Conservation (phyloP, 2,329 filamentous ascomycete species). For the Arthrobotrys pseudoclavata region DNA sequence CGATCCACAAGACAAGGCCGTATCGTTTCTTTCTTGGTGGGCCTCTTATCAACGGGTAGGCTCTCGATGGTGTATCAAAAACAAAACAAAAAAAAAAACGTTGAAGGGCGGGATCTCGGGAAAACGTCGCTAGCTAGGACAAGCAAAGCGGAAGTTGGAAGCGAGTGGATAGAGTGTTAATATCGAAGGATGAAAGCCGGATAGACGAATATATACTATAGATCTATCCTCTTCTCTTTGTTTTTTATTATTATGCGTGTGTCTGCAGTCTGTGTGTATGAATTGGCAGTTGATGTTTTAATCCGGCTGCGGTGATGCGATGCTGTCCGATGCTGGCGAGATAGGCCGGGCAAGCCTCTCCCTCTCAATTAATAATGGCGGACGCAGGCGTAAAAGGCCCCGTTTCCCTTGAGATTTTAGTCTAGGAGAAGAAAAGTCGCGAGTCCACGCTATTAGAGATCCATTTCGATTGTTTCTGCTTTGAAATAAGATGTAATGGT, state of each 20-base stretch:
- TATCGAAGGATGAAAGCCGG: conserved; percentile 1
- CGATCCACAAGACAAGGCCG: conserved; percentile 32
- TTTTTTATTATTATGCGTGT: conserved; percentile 9
- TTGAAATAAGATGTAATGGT: conserved; percentile 1
- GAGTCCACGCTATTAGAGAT: conserved; percentile 31
- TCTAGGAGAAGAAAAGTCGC: conserved; percentile 30
- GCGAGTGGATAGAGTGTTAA: conserved; percentile 47
- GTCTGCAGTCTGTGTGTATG: background rate
- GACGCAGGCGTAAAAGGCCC: conserved; percentile 26
- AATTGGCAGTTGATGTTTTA: conserved; percentile 15
- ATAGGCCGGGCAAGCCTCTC: conserved; percentile 20
- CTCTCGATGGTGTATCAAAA: conserved; percentile 41
- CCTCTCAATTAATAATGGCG: conserved; percentile 34
- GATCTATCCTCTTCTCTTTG: background rate
- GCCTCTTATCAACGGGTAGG: conserved; percentile 48
- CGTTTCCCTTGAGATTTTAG: conserved; percentile 17
- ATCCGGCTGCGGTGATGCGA: conserved; percentile 35
- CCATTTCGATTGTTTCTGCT: conserved; percentile 41
- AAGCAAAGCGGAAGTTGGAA: conserved; percentile 36
- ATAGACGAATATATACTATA: background rate
- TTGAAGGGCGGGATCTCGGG: conserved; percentile 44
- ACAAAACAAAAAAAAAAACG: conserved; percentile 29
- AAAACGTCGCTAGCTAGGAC: conserved; percentile 32
- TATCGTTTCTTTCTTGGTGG: conserved; percentile 22
- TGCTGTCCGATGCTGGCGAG: conserved; percentile 52